Evolutionary conservation across 331 rosid species (phyloP).

Genomic region (Saraca asoca): DNA sequence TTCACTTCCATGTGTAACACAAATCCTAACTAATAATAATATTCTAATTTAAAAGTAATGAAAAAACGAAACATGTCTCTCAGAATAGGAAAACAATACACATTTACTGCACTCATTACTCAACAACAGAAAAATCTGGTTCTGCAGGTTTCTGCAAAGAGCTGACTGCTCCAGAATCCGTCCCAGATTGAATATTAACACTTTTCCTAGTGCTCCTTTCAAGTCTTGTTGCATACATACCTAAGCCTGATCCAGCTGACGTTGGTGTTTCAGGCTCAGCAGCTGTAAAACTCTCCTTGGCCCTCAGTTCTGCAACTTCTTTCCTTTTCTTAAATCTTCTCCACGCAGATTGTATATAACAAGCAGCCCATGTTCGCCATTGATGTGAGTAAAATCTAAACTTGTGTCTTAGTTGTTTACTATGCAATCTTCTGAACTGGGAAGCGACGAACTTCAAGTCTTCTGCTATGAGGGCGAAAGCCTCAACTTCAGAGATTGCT

Average conservation of each 20-base stretch:
- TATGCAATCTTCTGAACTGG: slow-evolving; percentile 74
- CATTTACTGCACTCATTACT: slow-evolving; percentile 25
- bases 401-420: slow-evolving; percentile 78
- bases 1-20: no score
- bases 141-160: slow-evolving; percentile 78
- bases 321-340: slow-evolving; percentile 58
- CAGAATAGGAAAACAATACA: slow-evolving; percentile 15
- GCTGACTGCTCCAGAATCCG: slow-evolving; percentile 53
- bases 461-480: slow-evolving; percentile 77
- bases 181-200: slow-evolving; percentile 41
- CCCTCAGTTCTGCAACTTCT: slow-evolving; percentile 53
- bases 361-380: slow-evolving; percentile 87
- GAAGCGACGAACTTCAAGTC: slow-evolving; percentile 85
- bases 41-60: neutral
- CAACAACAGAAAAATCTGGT: slow-evolving; percentile 69
- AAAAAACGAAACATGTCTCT: neutral
- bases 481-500: slow-evolving; percentile 80
- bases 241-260: slow-evolving; percentile 30
- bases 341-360: slow-evolving; percentile 83
- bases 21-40: no score
- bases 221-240: slow-evolving; percentile 34
- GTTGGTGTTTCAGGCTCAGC: slow-evolving; percentile 38
- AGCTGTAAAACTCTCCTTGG: slow-evolving; percentile 37
- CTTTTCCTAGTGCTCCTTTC: slow-evolving; percentile 42
- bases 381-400: slow-evolving; percentile 84